These are phyloP conservation scores for Vitellaria paradoxa DNA, from an alignment of 179 eudicot species.

Conservation along the genomic window DNA sequence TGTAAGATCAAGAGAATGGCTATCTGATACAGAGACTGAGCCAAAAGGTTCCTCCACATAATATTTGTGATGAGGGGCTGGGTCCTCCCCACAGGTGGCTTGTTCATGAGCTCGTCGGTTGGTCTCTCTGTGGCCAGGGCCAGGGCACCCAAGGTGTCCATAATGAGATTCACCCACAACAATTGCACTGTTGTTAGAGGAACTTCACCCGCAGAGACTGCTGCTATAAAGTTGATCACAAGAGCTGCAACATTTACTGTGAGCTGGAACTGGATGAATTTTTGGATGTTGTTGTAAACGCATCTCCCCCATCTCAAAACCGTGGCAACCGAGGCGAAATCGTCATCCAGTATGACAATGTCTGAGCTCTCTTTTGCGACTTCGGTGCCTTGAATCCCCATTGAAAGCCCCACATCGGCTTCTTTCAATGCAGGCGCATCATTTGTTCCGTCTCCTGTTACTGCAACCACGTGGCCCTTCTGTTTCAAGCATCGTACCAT, in stretches of 20 bases:
- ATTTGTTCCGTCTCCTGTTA: constrained; percentile 43
- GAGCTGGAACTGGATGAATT: constrained; percentile 80
- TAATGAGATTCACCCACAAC: constrained; percentile 49
- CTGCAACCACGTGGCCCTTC: constrained; percentile 47
- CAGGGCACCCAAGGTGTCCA: constrained; percentile 50
- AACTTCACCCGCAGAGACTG: constrained; percentile 77
- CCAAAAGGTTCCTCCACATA: constrained; percentile 47
- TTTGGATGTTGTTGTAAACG: constrained; percentile 77
- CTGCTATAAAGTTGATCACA: constrained; percentile 69
- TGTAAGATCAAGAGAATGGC: constrained; percentile 35
- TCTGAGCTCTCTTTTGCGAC: constrained; percentile 49
- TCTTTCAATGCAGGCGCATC: constrained; percentile 51
- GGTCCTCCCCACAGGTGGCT: constrained; percentile 35
- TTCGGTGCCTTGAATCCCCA: constrained; percentile 50
- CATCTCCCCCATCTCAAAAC: constrained; percentile 62
- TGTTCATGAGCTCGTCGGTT: constrained; percentile 35
- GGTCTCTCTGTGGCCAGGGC: constrained; percentile 46
- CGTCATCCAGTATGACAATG: constrained; percentile 42
- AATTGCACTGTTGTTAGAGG: constrained; percentile 75
- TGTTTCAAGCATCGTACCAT: constrained; percentile 45
- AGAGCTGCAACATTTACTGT: constrained; percentile 83
- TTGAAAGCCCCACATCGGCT: constrained; percentile 49
- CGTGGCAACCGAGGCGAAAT: constrained; percentile 39
- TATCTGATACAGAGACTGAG: constrained; percentile 42
- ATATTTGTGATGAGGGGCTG: constrained; percentile 43